Evolutionary conservation across 2,329 filamentous ascomycete species (phyloP), one percentile per base, ranked within the genome.

Genomic region (Zalaria sp.): DNA sequence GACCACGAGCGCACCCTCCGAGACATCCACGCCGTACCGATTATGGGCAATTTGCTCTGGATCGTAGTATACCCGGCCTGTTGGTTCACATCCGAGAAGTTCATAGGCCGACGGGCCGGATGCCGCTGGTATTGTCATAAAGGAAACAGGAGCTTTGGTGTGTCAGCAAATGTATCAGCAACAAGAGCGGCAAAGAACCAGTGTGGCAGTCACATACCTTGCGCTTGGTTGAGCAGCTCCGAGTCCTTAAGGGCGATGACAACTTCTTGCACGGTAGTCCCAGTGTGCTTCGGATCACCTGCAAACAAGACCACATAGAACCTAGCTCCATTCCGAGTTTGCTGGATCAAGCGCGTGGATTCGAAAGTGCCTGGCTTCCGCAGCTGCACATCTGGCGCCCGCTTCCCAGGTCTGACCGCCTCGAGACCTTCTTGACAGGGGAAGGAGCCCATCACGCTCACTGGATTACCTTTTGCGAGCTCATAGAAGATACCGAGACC

Each of bases 311-410:
- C 43, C 8, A 70, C 53, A 38, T 62, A 57, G 46, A 72, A 72
- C 7, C 48, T 49, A 1, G 60, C 62, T 0, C 46, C 40, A 47
- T 70, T 73, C 3, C 60, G 64, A 0, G 64, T 65, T 36, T 64
- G 57, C n/a, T 53, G 54, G 42, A 70, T 64, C 25, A 73, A 47
- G 31, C 67, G 55, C 2, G 64, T 65, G 0, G 48, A 25, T 40
- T 67, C 63, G 25, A 64, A 62, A 0, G 66, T 69, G 0, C 64
- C 68, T 0, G 68, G 68, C 41, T 63, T 66, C 11, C 61, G 54
- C 3, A 73, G 53, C 4, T 53, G 42, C 5, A 69, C 61, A 49
- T 73, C 69, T 4, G 67, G 68, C 4, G 61, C 66, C 44, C 68
- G 57, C 44, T 62, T 58, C 1, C 69, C 69, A 0, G 67, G 53